phyloP scores from a whole-genome alignment of 2,329 filamentous ascomycete genomes.

The Didymella lethalis region DNA sequence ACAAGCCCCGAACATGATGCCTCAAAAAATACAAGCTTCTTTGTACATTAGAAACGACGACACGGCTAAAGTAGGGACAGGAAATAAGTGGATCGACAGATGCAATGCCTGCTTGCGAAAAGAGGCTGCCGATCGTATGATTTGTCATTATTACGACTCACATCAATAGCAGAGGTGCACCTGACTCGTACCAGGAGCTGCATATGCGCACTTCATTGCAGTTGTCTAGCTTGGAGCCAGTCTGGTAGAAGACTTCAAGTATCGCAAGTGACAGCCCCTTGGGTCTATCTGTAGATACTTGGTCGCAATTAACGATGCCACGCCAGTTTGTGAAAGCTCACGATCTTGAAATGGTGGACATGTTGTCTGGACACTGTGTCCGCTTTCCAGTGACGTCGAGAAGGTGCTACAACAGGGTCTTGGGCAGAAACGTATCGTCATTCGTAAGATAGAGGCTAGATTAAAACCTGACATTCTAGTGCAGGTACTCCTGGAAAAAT shows the following conservation, averaged over 20 bases:
- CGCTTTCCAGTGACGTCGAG: neutral
- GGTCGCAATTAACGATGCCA: neutral
- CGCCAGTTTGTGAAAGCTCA: neutral
- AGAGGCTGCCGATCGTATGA: neutral
- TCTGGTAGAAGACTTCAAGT: neutral
- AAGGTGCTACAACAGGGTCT: neutral
- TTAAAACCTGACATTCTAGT: slow-evolving; percentile 24
- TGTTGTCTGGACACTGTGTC: neutral
- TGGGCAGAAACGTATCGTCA: neutral
- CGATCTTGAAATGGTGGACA: neutral
- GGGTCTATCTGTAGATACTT: neutral
- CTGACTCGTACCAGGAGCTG: neutral
- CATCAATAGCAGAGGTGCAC: neutral
- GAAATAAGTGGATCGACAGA: neutral
- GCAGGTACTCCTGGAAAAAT: slow-evolving; percentile 46
- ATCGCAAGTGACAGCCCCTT: neutral
- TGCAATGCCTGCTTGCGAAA: neutral
- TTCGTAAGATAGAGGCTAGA: neutral
- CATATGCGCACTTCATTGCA: neutral
- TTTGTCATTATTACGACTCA: neutral
- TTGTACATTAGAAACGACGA: no score
- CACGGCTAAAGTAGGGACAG: neutral
- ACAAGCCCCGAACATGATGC: no score
- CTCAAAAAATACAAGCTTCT: no score
- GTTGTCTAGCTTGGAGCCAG: neutral